Percentiles rank a stretch among this genome's conserved stretches.
Evolutionary conservation across 2,329 filamentous ascomycete species (phyloP).

Genomic region (Beauveria sp.): DNA sequence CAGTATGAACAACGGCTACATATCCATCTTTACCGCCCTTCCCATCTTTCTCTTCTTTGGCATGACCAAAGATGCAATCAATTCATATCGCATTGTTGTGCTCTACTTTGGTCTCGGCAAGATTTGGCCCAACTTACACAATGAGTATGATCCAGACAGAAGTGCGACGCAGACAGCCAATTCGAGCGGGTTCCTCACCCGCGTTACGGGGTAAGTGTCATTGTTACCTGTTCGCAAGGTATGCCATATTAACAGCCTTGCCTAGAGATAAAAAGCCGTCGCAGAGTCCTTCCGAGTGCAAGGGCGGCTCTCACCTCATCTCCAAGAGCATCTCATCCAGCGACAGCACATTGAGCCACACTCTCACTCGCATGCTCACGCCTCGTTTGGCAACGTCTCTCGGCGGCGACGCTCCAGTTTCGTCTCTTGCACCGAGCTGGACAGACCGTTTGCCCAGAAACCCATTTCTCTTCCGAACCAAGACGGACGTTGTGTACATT

Average conservation of each 20-base stretch:
- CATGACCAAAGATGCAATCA: slow-evolving; percentile 44
- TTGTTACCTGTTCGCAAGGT: neutral
- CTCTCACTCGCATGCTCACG: neutral
- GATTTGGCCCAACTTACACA: slow-evolving; percentile 33
- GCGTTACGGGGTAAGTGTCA: neutral
- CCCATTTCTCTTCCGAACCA: slow-evolving; percentile 5
- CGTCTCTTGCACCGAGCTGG: neutral
- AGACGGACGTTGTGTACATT: neutral
- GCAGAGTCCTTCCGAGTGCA: neutral
- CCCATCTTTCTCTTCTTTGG: slow-evolving; percentile 49
- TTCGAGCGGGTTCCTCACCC: neutral
- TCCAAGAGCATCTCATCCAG: slow-evolving; percentile 2
- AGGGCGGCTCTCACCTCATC: neutral
- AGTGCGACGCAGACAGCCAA: neutral
- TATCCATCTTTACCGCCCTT: slow-evolving; percentile 38
- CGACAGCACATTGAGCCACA: neutral
- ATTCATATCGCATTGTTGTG: slow-evolving; percentile 36
- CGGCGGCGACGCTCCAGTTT: neutral
- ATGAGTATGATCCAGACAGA: slow-evolving; percentile 32
- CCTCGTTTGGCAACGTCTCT: neutral
- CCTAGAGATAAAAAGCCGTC: neutral
- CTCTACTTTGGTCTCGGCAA: slow-evolving; percentile 34
- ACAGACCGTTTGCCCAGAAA: neutral
- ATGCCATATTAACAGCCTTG: neutral
- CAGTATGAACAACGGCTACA: slow-evolving; percentile 39